These are phyloP conservation scores for Neofusicoccum laricinum DNA, from an alignment of 2,329 filamentous ascomycete genomes.

Conservation along the genomic window DNA sequence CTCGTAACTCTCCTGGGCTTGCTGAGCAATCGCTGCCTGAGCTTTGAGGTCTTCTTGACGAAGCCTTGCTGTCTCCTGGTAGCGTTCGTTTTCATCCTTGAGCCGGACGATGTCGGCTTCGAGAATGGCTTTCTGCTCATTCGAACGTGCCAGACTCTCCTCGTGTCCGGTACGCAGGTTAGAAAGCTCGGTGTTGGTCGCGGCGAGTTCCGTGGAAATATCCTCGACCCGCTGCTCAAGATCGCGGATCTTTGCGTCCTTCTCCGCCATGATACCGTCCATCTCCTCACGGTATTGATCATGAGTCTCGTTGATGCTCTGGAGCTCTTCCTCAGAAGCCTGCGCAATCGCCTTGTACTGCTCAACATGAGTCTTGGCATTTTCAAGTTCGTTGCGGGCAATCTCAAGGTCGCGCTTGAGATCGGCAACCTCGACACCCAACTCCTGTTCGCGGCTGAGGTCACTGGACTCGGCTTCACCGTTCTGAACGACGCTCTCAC, in stretches of 20 bases:
- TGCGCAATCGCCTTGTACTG: slow-evolving; percentile 88
- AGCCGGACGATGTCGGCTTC: slow-evolving; percentile 77
- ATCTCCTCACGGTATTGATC: slow-evolving; percentile 88
- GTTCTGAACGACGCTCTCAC: slow-evolving; percentile 34
- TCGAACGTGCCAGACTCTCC: slow-evolving; percentile 66
- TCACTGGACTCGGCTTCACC: slow-evolving; percentile 53
- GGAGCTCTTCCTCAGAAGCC: slow-evolving; percentile 79
- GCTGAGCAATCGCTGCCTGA: slow-evolving; percentile 88
- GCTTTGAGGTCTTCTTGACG: slow-evolving; percentile 90
- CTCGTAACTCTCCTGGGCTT: slow-evolving; percentile 94
- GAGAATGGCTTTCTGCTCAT: slow-evolving; percentile 77
- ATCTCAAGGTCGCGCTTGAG: slow-evolving; percentile 85
- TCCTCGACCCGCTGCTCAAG: slow-evolving; percentile 81
- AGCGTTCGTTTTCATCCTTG: slow-evolving; percentile 78
- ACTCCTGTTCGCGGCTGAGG: slow-evolving; percentile 69
- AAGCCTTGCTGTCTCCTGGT: slow-evolving; percentile 74
- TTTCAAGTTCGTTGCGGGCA: slow-evolving; percentile 74
- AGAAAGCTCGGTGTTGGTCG: slow-evolving; percentile 78
- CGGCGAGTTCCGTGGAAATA: slow-evolving; percentile 74
- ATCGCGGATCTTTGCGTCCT: slow-evolving; percentile 75
- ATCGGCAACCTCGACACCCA: slow-evolving; percentile 79
- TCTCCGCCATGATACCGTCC: slow-evolving; percentile 70
- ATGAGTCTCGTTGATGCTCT: slow-evolving; percentile 73
- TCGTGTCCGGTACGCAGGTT: slow-evolving; percentile 76
- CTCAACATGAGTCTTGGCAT: slow-evolving; percentile 75